Evolutionary conservation across 305 asterid genomes (phyloP).

Genomic region (Solanum aculeatissimum): DNA sequence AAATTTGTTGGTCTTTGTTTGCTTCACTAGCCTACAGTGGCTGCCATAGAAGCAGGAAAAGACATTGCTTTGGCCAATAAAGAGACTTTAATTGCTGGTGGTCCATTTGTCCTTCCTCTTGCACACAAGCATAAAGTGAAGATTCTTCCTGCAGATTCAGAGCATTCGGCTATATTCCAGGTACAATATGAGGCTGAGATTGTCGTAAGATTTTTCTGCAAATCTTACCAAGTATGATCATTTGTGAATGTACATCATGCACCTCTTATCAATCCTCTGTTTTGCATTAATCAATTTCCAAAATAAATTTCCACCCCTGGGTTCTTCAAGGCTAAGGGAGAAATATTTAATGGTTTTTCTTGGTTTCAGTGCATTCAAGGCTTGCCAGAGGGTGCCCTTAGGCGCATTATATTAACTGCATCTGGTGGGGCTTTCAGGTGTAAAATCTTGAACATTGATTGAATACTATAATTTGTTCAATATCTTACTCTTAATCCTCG

Average conservation of each 20-base stretch:
- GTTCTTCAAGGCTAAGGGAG: conserved; percentile 3
- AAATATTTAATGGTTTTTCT: background rate
- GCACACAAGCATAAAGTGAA: conserved; percentile 91
- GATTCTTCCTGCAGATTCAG: conserved; percentile 99
- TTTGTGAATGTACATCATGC: background rate
- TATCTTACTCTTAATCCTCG: background rate
- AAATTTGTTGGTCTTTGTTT: background rate
- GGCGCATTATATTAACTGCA: conserved; percentile 93
- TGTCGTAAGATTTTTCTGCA: background rate
- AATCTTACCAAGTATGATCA: background rate
- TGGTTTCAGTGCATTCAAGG: conserved; percentile 89
- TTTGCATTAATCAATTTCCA: background rate
- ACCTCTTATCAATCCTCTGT: background rate
- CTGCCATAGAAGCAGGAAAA: conserved; percentile 97
- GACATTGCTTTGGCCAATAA: conserved; percentile 96
- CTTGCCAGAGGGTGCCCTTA: conserved; percentile 89
- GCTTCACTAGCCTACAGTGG: conserved; percentile 72
- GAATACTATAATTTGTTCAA: background rate
- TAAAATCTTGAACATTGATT: background rate
- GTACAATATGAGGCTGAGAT: conserved; percentile 12
- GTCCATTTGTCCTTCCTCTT: conserved; percentile 96
- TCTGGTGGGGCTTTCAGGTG: conserved; percentile 98
- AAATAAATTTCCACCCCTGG: background rate
- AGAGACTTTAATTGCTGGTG: conserved; percentile 95
- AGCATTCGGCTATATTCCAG: conserved; percentile 98